These are phyloP conservation scores for Cucurbita argyrosperma DNA, from an alignment of 306 rosid species.

Conservation along the genomic window DNA sequence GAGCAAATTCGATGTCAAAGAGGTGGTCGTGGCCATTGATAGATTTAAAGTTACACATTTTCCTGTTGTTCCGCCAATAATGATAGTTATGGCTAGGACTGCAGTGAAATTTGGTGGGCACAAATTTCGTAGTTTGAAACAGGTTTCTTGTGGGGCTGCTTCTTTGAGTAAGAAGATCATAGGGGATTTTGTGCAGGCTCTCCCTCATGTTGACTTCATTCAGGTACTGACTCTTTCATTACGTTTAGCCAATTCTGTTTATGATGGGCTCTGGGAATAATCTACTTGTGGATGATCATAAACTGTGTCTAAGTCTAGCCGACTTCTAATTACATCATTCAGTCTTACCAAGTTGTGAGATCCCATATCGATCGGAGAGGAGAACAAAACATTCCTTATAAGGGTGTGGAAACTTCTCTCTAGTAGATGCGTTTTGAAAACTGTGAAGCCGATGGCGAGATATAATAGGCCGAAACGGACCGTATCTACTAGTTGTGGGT, in stretches of 20 bases:
- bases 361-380: too few species aligned
- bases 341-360: too few species aligned
- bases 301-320: background rate
- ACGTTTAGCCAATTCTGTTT: background rate
- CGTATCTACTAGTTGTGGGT: too few species aligned
- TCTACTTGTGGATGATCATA: background rate
- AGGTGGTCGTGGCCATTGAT: constrained; percentile 36
- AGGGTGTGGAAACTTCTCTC: too few species aligned
- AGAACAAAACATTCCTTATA: too few species aligned
- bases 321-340: too few species aligned
- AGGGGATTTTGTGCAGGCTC: constrained; percentile 27
- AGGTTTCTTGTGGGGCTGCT: constrained; percentile 65
- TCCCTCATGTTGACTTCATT: constrained; percentile 65
- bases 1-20: constrained; percentile 42
- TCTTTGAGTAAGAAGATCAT: constrained; percentile 28
- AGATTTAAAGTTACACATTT: constrained; percentile 51
- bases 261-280: background rate
- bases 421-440: too few species aligned
- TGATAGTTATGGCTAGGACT: constrained; percentile 34
- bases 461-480: too few species aligned
- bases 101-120: constrained; percentile 15
- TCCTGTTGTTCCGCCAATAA: constrained; percentile 60
- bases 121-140: constrained; percentile 52
- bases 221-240: constrained; percentile 32
- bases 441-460: too few species aligned